Base-by-base conservation (phyloP, 139 green algal genomes). In the Auxenochlorella pyrenoidosa region DNA sequence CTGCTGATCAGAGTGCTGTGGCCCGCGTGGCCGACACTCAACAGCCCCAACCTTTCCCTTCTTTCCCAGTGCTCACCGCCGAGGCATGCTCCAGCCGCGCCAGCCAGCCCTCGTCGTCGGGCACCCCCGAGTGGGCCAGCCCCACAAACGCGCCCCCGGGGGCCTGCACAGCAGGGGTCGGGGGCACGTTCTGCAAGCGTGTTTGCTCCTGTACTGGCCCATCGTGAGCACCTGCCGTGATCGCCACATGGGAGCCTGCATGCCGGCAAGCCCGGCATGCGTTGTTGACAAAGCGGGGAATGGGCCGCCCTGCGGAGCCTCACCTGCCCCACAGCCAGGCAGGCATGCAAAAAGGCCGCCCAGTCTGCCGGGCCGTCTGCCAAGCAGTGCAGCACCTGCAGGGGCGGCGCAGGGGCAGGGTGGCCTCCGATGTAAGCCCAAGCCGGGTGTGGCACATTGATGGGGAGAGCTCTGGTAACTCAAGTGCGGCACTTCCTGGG, bases 341-440 rank as follows among this genome's bases (percentile, higher is more conserved):
- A 84, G 0, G 79, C 79, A 30, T 85, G 80, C 60, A 85, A 41
- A 19, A 85, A 85, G 16, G 80, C 60, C 1, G 30, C 30, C 80
- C 80, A 85, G 40, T 84, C 79, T 2, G 51, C 22, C 5, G 38
- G 34, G 26, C 24, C 40, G 26, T 38, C 26, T 28, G 79, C 54
- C 79, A 84, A 36, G 79, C 79, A 84, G 36, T 51, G 79, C 79
- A 84, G 79, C 34, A 8, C 79, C 79, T 84, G 79, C 79, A 58
- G 75, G 30, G 70, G 3, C 34, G 34, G 15, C 34, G 47, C 12
- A 58, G 38, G 26, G 70, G 34, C 34, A 47, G 68, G 2, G 13
- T 10, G 3, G 59, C 28, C 47, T 12, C 21, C 28, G 59, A 30
- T 30, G 59, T n/a, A n/a, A n/a, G n/a, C n/a, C n/a, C n/a, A n/a